Evolutionary conservation across 495 filamentous ascomycete genomes (phyloP), one percentile per base, ranked within the genome.

Genomic region (Tuber indicum): DNA sequence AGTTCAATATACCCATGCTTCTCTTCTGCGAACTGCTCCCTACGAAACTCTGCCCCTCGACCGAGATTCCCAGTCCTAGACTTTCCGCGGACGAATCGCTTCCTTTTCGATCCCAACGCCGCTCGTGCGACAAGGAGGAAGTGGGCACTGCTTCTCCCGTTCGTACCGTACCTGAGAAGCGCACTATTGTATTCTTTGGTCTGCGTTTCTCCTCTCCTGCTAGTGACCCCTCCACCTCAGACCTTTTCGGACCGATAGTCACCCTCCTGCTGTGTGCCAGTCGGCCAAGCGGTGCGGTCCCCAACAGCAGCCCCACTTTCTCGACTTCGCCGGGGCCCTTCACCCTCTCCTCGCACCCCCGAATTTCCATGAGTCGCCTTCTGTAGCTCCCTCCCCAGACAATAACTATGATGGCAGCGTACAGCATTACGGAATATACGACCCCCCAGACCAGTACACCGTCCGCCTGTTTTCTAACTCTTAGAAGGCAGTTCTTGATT

Each of bases 381-480:
- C 79, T 78, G 4, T 82, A 82, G 41, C 76, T 74, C 17, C 45
- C 47, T 43, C 76, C 79, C 80, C 80, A 82, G 26, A 75, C 71
- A 46, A 76, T 72, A n/a, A 79, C 45, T 39, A 82, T 72, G 17
- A 79, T 47, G 21, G 69, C 74, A 0, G 46, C 74, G 52, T 76
- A 78, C 2, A 72, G 71, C 70, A 82, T 82, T 14, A 82, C 9
- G 12, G 74, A 70, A 21, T 82, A 75, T 26, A 39, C n/a, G 26
- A 82, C 43, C 23, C 74, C 80, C 76, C 78, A 82, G 7, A 45
- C 39, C 4, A 82, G 43, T 19, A 74, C 58, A 58, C 71, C 72
- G 21, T 69, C 70, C 3, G 58, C 77, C 26, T 71, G 72, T 26
- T 49, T 26, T 5, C 66, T 58, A 23, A 70, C 52, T 8, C 62